Conservation (phyloP, 2,329 filamentous ascomycete genomes). For the Epichloe aotearoae region DNA sequence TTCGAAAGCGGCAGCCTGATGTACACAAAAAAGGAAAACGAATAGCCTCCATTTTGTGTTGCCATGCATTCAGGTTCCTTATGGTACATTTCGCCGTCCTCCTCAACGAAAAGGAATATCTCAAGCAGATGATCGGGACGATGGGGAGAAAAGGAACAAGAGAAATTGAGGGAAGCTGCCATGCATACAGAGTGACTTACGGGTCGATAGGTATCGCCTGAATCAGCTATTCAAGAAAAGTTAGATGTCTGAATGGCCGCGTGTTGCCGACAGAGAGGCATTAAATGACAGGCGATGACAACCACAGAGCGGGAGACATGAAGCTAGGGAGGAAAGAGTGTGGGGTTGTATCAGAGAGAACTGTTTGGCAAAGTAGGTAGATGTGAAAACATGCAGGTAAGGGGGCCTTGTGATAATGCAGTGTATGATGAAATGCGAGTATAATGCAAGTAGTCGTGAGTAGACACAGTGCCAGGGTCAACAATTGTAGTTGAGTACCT, state of each 20-base stretch:
- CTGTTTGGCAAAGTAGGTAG: conserved; percentile 1
- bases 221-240: conserved; percentile 37
- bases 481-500: not conserved
- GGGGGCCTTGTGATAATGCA: conserved; percentile 5
- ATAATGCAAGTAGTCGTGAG: not conserved
- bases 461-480: not conserved
- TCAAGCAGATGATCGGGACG: not conserved
- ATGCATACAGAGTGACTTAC: conserved; percentile 28
- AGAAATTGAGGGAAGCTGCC: not conserved
- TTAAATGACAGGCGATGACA: not conserved
- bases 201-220: conserved; percentile 47
- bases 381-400: conserved; percentile 5
- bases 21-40: not conserved
- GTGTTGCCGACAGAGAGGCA: not conserved
- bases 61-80: too few relatives aligned
- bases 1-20: not conserved
- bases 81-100: too few relatives aligned
- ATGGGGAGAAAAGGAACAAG: not conserved
- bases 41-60: not conserved
- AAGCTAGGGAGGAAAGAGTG: conserved; percentile 11
- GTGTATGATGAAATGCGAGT: conserved; percentile 4
- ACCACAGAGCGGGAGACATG: conserved; percentile 3
- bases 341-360: conserved; percentile 11
- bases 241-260: conserved; percentile 24
- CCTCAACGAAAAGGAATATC: not conserved